Evolutionary conservation across 176 grass and related monocot genomes (phyloP).

Genomic region (Leersia perrieri): DNA sequence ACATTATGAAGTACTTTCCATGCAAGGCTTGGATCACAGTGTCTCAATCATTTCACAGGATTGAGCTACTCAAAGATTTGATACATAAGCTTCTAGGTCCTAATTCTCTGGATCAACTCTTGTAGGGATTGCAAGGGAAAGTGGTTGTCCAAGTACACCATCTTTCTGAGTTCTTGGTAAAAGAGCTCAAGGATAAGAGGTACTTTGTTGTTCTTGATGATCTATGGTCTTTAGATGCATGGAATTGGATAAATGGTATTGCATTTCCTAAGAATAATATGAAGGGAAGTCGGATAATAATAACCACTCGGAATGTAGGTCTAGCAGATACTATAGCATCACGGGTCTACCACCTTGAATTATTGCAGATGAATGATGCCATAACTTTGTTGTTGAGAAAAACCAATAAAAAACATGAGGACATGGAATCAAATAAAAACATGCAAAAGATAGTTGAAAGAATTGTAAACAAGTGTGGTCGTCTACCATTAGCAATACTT

Average conservation of each 20-base stretch:
- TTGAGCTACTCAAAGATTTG: neutral
- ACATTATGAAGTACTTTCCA: neutral
- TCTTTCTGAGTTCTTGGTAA: neutral
- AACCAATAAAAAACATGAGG: neutral
- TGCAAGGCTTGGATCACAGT: neutral
- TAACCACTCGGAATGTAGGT: neutral
- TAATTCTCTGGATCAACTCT: neutral
- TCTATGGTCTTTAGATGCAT: neutral
- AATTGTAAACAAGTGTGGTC: neutral
- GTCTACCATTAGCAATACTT: neutral
- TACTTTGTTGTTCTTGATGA: slow-evolving; percentile 42
- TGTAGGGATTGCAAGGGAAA: neutral
- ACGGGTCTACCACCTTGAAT: neutral
- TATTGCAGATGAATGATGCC: neutral
- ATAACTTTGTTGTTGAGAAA: neutral
- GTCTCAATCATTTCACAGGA: neutral
- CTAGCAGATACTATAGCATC: neutral
- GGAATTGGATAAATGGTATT: neutral
- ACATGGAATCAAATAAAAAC: neutral
- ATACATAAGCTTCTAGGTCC: neutral
- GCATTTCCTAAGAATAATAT: neutral
- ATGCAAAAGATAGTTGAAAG: neutral
- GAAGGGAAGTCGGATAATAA: neutral
- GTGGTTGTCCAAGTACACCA: neutral
- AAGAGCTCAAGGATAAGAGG: neutral